Base-by-base conservation (phyloP, 2,329 filamentous ascomycete genomes). In the Elsinoe batatas region DNA sequence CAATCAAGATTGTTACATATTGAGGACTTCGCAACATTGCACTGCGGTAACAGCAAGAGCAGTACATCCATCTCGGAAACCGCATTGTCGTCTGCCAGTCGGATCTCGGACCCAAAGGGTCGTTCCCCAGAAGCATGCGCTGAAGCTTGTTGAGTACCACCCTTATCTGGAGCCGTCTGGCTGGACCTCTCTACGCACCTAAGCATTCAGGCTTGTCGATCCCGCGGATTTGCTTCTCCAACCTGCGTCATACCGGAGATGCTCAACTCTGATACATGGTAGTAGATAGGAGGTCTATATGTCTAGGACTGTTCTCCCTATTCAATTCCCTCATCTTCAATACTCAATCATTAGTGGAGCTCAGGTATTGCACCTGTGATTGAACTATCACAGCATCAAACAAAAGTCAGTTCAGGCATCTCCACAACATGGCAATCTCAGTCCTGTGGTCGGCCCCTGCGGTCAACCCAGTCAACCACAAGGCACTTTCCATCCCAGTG, bases 401-500 rank as follows among this genome's bases (percentile, higher is more conserved):
- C 5, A 6, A 33, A 35, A 26, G 1, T 33, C 18, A n/a, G 26
- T 17, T 8, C 20, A 32, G n/a, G n/a, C n/a, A 37, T 11, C 32
- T 44, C n/a, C 10, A 15, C n/a, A 54, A 15, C 7, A 59, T 59
- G 58, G 53, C 56, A 26, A 50, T 59, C 30, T 56, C 51, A 17
- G 53, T 35, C 7, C 61, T 72, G 7, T 80, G 74, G 70, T 68
- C 64, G 61, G 76, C 80, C 32, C 88, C 89, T 38, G 81, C 86
- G 67, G 73, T 94, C 72, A 94, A 95, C 69, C 88, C 89, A 8
- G 79, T 89, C 72, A 95, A 85, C 73, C 78, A 79, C 57, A 95
- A 95, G 69, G 90, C 90, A 54, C 82, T 79, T 58, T 87, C 87
- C 0, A 81, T 95, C 46, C 90, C 90, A 0, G 68, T 88, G 18